Conservation (phyloP, 2,329 filamentous ascomycete genomes). For the Rugonectria rugulosa region DNA sequence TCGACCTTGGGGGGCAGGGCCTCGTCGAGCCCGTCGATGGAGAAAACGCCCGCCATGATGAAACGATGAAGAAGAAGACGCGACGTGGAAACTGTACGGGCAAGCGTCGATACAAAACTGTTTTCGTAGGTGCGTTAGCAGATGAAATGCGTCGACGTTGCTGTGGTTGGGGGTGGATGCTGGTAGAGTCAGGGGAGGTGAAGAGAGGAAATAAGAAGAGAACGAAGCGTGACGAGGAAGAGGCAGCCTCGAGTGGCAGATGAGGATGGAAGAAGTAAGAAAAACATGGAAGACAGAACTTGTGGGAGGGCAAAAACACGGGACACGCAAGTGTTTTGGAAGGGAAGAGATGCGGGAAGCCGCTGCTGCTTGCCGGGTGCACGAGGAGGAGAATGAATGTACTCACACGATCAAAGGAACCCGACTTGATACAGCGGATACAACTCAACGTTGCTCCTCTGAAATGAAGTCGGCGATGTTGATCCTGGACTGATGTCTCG, state of each 20-base stretch:
- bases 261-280: background rate
- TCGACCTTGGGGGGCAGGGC: background rate
- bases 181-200: background rate
- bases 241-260: too few species aligned
- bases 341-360: background rate
- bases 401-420: constrained; percentile 11
- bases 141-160: too few species aligned
- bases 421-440: constrained; percentile 11
- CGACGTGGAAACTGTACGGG: too few species aligned
- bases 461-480: background rate
- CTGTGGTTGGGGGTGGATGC: too few species aligned
- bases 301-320: background rate
- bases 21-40: background rate
- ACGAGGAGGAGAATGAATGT: background rate
- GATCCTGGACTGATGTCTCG: background rate
- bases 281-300: background rate
- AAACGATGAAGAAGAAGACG: background rate
- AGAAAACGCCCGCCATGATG: background rate
- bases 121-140: background rate
- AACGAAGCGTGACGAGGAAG: too few species aligned
- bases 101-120: background rate
- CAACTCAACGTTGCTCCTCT: constrained; percentile 28
- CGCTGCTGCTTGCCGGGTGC: background rate
- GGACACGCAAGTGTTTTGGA: background rate
- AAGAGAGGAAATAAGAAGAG: background rate